Percentiles rank a stretch among this genome's conserved stretches.
These are phyloP conservation scores for Cladosporium sp. DNA, from an alignment of 2,329 filamentous ascomycete genomes.

Conservation along the genomic window DNA sequence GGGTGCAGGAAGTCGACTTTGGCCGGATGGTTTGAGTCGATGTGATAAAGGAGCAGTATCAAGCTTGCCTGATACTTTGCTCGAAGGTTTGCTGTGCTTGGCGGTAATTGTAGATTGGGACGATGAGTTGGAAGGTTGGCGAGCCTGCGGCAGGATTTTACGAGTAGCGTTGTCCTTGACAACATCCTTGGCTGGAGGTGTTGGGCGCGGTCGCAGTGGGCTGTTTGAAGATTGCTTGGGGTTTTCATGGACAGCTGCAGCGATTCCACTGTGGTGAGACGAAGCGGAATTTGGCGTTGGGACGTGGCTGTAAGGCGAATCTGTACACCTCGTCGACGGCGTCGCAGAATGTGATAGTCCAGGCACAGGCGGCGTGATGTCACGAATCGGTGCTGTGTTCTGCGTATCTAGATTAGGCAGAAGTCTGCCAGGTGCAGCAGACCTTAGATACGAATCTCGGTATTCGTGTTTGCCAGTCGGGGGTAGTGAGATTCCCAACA, in stretches of 20 bases:
- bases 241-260: constrained; percentile 40
- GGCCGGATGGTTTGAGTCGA: not conserved
- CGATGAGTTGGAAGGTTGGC: constrained; percentile 68
- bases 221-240: constrained; percentile 18
- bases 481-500: constrained; percentile 26
- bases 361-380: constrained; percentile 21
- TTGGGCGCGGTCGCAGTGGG: not conserved
- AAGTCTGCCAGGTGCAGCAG: not conserved
- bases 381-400: constrained; percentile 5
- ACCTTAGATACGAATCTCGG: constrained; percentile 2
- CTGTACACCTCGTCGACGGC: constrained; percentile 71
- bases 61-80: not conserved
- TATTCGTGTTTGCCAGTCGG: constrained; percentile 9
- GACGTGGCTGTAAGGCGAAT: constrained; percentile 71
- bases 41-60: not conserved
- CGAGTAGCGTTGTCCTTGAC: constrained; percentile 43
- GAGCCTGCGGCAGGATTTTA: constrained; percentile 58
- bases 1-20: not conserved
- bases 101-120: constrained; percentile 49
- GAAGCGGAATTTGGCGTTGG: constrained; percentile 76
- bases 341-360: constrained; percentile 62
- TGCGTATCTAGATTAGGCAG: constrained; percentile 7
- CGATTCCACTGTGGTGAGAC: constrained; percentile 55
- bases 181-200: constrained; percentile 45
- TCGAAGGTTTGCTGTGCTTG: not conserved